A percentile compares a stretch with the other conserved stretches of the same genome.
Conservation (phyloP, 2,329 filamentous ascomycete genomes). For the Fusarium sp. region DNA sequence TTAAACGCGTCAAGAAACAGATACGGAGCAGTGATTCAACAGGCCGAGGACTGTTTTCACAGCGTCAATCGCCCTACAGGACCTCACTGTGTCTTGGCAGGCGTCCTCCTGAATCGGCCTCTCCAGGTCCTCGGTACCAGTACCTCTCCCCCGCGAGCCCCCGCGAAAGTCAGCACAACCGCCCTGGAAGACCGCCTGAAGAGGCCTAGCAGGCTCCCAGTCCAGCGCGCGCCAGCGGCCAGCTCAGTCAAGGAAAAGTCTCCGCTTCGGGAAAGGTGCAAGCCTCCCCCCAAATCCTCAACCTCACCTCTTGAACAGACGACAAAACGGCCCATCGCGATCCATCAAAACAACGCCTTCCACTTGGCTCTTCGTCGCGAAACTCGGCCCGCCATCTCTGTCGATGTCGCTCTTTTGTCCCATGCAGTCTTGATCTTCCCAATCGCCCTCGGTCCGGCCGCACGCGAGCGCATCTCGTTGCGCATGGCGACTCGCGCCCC, state of each 20-base stretch:
- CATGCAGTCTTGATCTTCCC: conserved; percentile 62
- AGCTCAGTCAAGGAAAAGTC: conserved; percentile 49
- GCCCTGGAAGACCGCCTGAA: background rate
- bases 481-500: conserved; percentile 68
- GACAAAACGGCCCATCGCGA: conserved; percentile 61
- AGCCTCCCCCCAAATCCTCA: conserved; percentile 60
- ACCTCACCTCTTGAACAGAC: conserved; percentile 68
- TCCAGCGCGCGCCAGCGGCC: conserved; percentile 37
- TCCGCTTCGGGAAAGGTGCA: conserved; percentile 56
- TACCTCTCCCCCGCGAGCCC: conserved; percentile 30
- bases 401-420: conserved; percentile 63
- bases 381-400: conserved; percentile 61
- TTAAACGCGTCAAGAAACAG: conserved; percentile 5
- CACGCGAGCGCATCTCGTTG: conserved; percentile 64
- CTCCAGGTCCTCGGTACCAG: conserved; percentile 38
- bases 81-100: background rate
- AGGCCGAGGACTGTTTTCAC: background rate
- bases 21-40: background rate
- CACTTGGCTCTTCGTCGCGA: conserved; percentile 54
- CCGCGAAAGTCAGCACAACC: conserved; percentile 20
- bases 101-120: conserved; percentile 20
- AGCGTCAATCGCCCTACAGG: background rate
- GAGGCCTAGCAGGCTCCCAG: conserved; percentile 8
- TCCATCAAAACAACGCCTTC: conserved; percentile 64
- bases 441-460: conserved; percentile 60